phyloP scores from a whole-genome alignment of 257 asterid species.

The Solanum etuberosum region DNA sequence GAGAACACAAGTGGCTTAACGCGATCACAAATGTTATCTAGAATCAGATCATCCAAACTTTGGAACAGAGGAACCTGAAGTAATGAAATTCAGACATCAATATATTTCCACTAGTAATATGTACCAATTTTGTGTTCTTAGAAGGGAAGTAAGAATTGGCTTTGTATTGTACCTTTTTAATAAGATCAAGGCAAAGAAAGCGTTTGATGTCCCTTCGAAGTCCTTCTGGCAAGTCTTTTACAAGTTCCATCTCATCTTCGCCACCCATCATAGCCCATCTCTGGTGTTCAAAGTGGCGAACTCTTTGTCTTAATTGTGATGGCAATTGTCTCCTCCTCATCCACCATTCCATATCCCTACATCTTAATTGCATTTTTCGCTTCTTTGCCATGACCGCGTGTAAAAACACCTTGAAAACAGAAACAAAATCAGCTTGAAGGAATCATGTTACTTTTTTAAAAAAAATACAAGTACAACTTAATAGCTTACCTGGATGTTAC shows the following conservation, averaged over 20 bases:
- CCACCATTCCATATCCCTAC: conserved; percentile 99
- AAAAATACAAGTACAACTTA: neutral
- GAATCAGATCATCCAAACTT: conserved; percentile 76
- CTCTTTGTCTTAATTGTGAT: conserved; percentile 60
- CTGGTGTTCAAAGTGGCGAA: conserved; percentile 70
- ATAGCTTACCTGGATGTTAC: conserved; percentile 71
- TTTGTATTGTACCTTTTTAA: conserved; percentile 50
- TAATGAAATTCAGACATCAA: neutral
- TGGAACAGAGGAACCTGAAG: conserved; percentile 77
- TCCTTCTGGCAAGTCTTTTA: conserved; percentile 79
- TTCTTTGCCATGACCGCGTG: conserved; percentile 95
- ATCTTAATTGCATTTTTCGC: conserved; percentile 83
- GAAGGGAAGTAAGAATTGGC: neutral
- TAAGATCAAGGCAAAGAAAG: conserved; percentile 65
- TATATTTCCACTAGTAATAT: neutral
- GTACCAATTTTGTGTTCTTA: neutral
- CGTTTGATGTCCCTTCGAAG: conserved; percentile 92
- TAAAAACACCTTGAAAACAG: conserved; percentile 50
- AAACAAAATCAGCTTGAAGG: neutral
- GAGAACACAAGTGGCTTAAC: conserved; percentile 76
- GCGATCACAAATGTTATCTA: conserved; percentile 94
- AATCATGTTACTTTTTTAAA: neutral
- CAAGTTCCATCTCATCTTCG: conserved; percentile 70
- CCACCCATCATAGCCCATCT: conserved; percentile 69
- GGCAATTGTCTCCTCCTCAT: conserved; percentile 91